Base-by-base conservation (phyloP, 345 rosid species). In the Acer campestre region DNA sequence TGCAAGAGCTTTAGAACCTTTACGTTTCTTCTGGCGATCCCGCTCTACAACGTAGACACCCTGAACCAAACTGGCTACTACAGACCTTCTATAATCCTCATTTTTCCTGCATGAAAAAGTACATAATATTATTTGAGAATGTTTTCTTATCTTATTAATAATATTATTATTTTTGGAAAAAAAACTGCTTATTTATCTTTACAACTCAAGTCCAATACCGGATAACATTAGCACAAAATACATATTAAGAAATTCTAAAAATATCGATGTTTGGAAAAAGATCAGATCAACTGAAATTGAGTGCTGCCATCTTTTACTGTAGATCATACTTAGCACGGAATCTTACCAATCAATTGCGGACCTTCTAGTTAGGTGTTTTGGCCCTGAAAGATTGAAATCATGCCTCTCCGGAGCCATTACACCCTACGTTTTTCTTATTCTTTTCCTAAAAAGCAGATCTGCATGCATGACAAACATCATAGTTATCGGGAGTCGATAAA, bases 51-150 rank as follows among this genome's bases (percentile, higher is more conserved):
- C 79, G 77, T 90, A 90, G 75, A 90, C 94, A 29, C 98, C 95
- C 75, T 93, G 89, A 67, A 97, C 98, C 75, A 97, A 84, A 80
- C 91, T 81, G 61, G 98, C 97, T 42, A 93, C 88, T 67, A 97
- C 87, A 8, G 96, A 87, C 79, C 94, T 85, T 56, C 83, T 80
- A 70, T 94, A 96, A 62, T 91, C 75, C 55, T 74, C 82, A 88
- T 94, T 84, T 42, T 81, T 82, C 99, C 98, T 94, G 79, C 74
- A 83, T 35, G 56, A 46, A 25, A 48, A 42, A 20, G 17, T 16
- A 72, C 25, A 49, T 23, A 46, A 12, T 0, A 46, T n/a, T 49
- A 73, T 22, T 3, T 1, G 7, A 8, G 3, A 53, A 17, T 35
- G 38, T 0, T 14, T 3, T 14, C 55, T 53, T 17, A 53, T 53